phyloP scores from a whole-genome alignment of 1,139 yeast genomes.

The Kazachstania sp. region DNA sequence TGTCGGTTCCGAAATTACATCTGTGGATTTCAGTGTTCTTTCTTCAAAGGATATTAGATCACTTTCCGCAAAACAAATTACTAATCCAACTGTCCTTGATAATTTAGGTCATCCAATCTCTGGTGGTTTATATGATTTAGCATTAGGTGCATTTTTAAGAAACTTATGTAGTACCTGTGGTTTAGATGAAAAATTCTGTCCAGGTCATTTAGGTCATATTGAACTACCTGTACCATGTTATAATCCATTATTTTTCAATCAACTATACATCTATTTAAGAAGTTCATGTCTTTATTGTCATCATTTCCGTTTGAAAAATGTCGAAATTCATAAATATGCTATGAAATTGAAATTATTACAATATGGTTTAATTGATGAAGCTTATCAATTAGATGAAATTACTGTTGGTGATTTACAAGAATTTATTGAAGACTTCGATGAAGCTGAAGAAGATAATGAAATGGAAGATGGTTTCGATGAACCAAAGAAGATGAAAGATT shows the following conservation, averaged over 20 bases:
- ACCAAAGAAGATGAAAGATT: constrained; percentile 15
- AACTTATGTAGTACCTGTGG: constrained; percentile 95
- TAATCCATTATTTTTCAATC: constrained; percentile 89
- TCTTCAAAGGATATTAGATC: constrained; percentile 74
- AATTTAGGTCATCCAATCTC: constrained; percentile 91
- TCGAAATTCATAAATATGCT: constrained; percentile 66
- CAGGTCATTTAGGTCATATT: constrained; percentile 98
- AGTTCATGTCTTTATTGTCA: constrained; percentile 88
- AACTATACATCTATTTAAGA: constrained; percentile 75
- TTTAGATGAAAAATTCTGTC: constrained; percentile 86
- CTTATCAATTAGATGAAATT: constrained; percentile 62
- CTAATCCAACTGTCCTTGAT: constrained; percentile 91
- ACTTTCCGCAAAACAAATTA: constrained; percentile 87
- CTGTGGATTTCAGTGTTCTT: constrained; percentile 87
- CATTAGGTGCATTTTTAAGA: constrained; percentile 86
- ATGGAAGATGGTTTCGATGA: constrained; percentile 34
- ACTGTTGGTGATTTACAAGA: constrained; percentile 31
- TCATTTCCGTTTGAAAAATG: constrained; percentile 58
- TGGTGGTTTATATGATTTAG: constrained; percentile 89
- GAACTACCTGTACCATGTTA: constrained; percentile 93
- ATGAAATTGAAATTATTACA: constrained; percentile 79
- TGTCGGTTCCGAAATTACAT: constrained; percentile 84
- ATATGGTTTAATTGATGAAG: constrained; percentile 78
- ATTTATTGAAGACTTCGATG: constrained; percentile 31
- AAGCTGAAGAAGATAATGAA: constrained; percentile 33